phyloP scores from a whole-genome alignment of 1,284 basidiomycete species.

The Entoloma clypeatum region DNA sequence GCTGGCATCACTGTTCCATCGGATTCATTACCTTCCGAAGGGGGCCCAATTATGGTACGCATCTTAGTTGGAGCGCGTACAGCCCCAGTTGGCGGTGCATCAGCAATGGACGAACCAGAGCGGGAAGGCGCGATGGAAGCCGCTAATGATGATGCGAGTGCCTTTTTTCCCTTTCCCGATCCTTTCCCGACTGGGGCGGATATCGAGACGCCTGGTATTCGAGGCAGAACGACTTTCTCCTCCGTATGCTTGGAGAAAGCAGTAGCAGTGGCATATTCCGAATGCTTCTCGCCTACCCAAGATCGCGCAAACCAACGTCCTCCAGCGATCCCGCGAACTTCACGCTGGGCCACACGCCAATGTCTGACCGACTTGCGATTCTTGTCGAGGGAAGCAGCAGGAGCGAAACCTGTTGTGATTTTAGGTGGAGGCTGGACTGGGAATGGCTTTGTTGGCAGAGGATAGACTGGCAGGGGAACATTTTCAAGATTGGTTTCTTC shows the following conservation, averaged over 20 bases:
- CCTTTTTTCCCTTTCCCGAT: conserved; percentile 37
- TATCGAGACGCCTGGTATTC: conserved; percentile 33
- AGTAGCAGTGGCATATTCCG: conserved; percentile 45
- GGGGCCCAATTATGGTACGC: conserved; percentile 46
- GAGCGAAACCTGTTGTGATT: conserved; percentile 67
- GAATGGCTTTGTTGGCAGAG: conserved; percentile 73
- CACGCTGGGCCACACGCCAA: conserved; percentile 69
- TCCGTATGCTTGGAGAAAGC: conserved; percentile 21
- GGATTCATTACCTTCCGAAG: conserved; percentile 44
- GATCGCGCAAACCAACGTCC: conserved; percentile 71
- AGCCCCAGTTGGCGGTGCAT: conserved; percentile 32
- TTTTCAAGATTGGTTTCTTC: conserved; percentile 53
- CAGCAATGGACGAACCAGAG: conserved; percentile 45
- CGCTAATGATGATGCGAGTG: conserved; percentile 37
- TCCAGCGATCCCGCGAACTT: conserved; percentile 74
- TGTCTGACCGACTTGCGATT: conserved; percentile 55
- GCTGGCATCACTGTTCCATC: conserved; percentile 30
- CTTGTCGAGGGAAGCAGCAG: conserved; percentile 60
- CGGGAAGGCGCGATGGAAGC: conserved; percentile 52
- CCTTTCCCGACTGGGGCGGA: conserved; percentile 38
- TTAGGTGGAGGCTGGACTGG: conserved; percentile 73
- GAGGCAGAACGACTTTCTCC: conserved; percentile 26
- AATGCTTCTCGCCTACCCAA: conserved; percentile 79
- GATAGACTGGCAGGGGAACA: conserved; percentile 63
- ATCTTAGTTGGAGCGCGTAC: conserved; percentile 54